Evolutionary conservation across 345 rosid species (phyloP).

Genomic region (Gossypium raimondii): DNA sequence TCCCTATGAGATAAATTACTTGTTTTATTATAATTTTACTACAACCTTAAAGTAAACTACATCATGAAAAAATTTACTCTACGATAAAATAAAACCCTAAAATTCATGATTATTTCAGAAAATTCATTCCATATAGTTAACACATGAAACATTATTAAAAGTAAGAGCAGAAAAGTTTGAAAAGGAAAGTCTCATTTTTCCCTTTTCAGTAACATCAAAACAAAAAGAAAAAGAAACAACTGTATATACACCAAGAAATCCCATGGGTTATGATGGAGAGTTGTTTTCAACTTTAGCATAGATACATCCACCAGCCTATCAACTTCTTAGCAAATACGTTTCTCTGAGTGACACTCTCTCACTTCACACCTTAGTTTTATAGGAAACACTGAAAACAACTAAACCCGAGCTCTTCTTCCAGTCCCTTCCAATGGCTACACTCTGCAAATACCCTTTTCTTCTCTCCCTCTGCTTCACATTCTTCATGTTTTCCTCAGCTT

Average conservation of each 20-base stretch:
- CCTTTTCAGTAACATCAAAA: background rate
- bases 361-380: constrained; percentile 18
- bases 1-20: too few species aligned
- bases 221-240: background rate
- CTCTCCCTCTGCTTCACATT: constrained; percentile 40
- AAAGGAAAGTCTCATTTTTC: background rate
- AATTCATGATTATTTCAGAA: background rate
- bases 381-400: constrained; percentile 22
- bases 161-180: background rate
- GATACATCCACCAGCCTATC: constrained; percentile 10
- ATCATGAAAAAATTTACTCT: too few species aligned
- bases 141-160: background rate
- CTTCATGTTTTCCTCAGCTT: constrained; percentile 33
- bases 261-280: background rate
- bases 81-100: too few species aligned
- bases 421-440: constrained; percentile 53
- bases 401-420: constrained; percentile 18
- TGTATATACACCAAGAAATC: background rate
- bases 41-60: too few species aligned
- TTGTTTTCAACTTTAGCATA: constrained; percentile 6
- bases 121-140: background rate
- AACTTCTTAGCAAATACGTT: background rate
- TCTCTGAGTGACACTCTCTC: constrained; percentile 12
- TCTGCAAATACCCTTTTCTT: constrained; percentile 30
- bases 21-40: too few species aligned